Evolutionary conservation across 129 eudicot genomes (phyloP), one percentile per base, ranked within the genome.

Genomic region (Calendula officinalis): DNA sequence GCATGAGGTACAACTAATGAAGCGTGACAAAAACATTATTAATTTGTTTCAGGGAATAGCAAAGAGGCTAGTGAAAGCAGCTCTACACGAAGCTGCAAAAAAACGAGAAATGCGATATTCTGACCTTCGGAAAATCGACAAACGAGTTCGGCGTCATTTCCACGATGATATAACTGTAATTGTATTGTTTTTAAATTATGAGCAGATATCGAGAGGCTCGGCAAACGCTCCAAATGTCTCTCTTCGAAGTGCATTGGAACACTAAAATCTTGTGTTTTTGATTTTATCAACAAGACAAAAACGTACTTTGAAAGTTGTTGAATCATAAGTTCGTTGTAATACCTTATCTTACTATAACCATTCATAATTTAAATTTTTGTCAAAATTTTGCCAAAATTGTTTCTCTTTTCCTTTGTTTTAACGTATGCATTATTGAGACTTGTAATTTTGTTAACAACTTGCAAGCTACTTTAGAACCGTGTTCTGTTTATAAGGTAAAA

Each of bases 81-180:
- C 86, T 2, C 79, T 84, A 5, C 86, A 84, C 3, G 90, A 77
- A 71, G 90, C 90, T 3, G 90, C 90, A 27, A 84, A 76, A 60
- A 84, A 84, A 64, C 43, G 90, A 62, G 90, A 84, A 61, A 77
- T 84, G 83, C 67, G 90, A 62, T 84, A 84, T 49, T 80, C 86
- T 16, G 90, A 84, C 81, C 84, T 84, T 6, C 49, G 75, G 8
- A 84, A 64, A 73, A 84, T 84, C 17, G 86, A 84, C 60, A 80
- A 77, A 81, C 69, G 83, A 56, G 86, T 84, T 42, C 62, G 90
- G 43, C 90, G 90, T 38, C 86, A 84, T 73, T 84, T 84, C 55
- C 90, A 84, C 53, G 90, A 84, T 66, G 90, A 84, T 52, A 84
- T 84, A 72, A 84, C 90, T 51, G 90, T 84, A 36, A 80, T 84